These are phyloP conservation scores for Aspergillus bertholletiae DNA, from an alignment of 495 filamentous ascomycete species.

Conservation along the genomic window DNA sequence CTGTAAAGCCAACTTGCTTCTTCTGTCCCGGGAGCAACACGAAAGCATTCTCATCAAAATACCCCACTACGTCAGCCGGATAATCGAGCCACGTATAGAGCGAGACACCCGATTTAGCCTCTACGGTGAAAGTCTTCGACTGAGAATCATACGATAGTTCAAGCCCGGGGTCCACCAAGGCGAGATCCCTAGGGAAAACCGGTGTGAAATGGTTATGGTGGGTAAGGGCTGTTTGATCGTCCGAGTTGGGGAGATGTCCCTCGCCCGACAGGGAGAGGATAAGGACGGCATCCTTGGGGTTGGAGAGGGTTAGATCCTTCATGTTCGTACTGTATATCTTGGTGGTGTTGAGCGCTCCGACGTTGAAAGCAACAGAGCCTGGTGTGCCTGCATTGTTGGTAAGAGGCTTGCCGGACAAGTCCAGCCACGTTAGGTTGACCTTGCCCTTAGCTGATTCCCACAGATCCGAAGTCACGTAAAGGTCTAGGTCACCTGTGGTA, in stretches of 20 bases:
- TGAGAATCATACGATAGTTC: slow-evolving; percentile 36
- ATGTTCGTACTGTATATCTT: slow-evolving; percentile 45
- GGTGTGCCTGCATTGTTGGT: slow-evolving; percentile 30
- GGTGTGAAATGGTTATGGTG: slow-evolving; percentile 58
- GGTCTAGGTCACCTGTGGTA: slow-evolving; percentile 48
- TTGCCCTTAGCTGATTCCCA: slow-evolving; percentile 33
- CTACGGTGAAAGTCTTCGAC: slow-evolving; percentile 48
- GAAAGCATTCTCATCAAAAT: slow-evolving; percentile 62
- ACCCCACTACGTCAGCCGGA: slow-evolving; percentile 51
- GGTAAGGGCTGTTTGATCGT: slow-evolving; percentile 40
- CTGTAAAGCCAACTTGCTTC: slow-evolving; percentile 44
- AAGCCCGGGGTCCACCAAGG: slow-evolving; percentile 54
- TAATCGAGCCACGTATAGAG: slow-evolving; percentile 68
- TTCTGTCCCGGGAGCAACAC: slow-evolving; percentile 51
- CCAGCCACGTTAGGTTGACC: slow-evolving; percentile 37
- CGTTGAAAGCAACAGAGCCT: slow-evolving; percentile 37
- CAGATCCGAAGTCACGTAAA: slow-evolving; percentile 55
- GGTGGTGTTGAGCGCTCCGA: slow-evolving; percentile 62
- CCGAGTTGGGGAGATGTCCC: slow-evolving; percentile 52
- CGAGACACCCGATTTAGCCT: slow-evolving; percentile 54
- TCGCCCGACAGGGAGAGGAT: slow-evolving; percentile 51
- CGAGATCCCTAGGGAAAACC: slow-evolving; percentile 47
- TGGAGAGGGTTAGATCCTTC: slow-evolving; percentile 26
- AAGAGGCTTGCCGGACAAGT: slow-evolving; percentile 35
- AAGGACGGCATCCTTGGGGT: slow-evolving; percentile 48